Evolutionary conservation across 106 monocot genomes (phyloP).

Genomic region (Triglochin maritima): DNA sequence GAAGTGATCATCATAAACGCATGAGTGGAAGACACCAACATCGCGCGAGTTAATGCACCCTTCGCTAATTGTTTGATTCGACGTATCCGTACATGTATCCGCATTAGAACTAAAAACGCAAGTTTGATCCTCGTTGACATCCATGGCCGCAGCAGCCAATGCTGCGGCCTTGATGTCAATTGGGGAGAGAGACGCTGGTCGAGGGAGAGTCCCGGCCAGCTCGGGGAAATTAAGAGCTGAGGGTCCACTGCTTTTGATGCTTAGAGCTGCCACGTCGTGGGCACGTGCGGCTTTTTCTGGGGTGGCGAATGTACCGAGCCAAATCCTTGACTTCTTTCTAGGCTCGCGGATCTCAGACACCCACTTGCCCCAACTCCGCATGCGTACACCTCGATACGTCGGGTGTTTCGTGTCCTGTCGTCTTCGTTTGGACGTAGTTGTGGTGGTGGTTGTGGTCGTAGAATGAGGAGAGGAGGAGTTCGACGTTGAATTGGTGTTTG

Average conservation of each 20-base stretch:
- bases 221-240: conserved; percentile 21
- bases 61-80: too few species aligned
- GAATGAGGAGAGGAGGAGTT: too few species aligned
- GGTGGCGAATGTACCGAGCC: conserved; percentile 15
- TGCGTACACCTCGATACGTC: conserved; percentile 9
- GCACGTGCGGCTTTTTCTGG: conserved; percentile 16
- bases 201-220: conserved; percentile 9
- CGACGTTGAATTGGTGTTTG: too few species aligned
- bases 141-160: conserved; percentile 11
- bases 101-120: too few species aligned
- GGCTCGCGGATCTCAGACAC: conserved; percentile 21
- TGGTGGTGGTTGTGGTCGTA: too few species aligned
- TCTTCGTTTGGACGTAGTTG: too few species aligned
- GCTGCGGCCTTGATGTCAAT: conserved; percentile 13
- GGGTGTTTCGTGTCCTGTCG: neutral
- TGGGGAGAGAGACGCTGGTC: conserved; percentile 6
- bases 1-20: too few species aligned
- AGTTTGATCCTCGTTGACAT: neutral
- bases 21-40: too few species aligned
- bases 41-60: too few species aligned
- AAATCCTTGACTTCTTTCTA: conserved; percentile 19
- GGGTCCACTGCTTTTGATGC: conserved; percentile 15
- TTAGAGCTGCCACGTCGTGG: conserved; percentile 17
- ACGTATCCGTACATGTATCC: too few species aligned
- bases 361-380: conserved; percentile 16